Percentiles rank a stretch among this genome's conserved stretches.
Evolutionary conservation across 345 rosid species (phyloP).

Genomic region (Linum lewisii): DNA sequence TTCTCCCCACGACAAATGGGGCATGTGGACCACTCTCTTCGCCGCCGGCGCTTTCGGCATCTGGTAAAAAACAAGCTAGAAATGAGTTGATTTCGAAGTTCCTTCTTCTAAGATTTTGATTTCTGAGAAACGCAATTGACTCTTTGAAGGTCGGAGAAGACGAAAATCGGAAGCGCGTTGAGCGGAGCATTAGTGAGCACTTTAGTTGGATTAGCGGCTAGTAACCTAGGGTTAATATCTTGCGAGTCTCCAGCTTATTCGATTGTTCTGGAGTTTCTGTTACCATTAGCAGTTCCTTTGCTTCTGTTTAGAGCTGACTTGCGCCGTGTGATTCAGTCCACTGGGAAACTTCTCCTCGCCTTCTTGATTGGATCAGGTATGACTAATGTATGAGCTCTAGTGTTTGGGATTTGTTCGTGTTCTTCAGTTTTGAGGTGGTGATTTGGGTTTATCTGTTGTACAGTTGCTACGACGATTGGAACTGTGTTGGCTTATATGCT

Average conservation of each 20-base stretch:
- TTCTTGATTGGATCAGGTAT: conserved; percentile 76
- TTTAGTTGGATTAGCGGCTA: conserved; percentile 68
- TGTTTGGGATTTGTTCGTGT: background rate
- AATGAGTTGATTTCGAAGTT: background rate
- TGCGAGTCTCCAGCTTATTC: conserved; percentile 57
- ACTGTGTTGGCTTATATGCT: conserved; percentile 56
- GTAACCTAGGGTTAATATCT: conserved; percentile 68
- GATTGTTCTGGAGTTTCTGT: conserved; percentile 55
- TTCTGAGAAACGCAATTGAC: background rate
- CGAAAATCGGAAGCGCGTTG: conserved; percentile 64
- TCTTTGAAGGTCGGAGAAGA: conserved; percentile 71
- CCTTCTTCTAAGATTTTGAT: conserved; percentile 2
- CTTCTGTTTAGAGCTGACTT: conserved; percentile 72
- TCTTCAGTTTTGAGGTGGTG: background rate
- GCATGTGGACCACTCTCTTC: conserved; percentile 77
- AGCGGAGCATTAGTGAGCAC: conserved; percentile 87
- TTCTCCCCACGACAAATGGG: conserved; percentile 70
- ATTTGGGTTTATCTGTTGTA: conserved; percentile 4
- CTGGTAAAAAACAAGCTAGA: conserved; percentile 33
- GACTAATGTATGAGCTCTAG: background rate
- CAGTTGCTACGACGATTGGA: conserved; percentile 77
- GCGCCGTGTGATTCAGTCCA: conserved; percentile 59
- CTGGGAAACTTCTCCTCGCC: conserved; percentile 64
- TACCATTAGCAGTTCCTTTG: conserved; percentile 71
- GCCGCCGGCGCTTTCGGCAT: conserved; percentile 70